Percentiles rank a stretch among this genome's conserved stretches.
These are phyloP conservation scores for Sugiyamaella sp. DNA, from an alignment of 1,139 yeast species.

Conservation along the genomic window DNA sequence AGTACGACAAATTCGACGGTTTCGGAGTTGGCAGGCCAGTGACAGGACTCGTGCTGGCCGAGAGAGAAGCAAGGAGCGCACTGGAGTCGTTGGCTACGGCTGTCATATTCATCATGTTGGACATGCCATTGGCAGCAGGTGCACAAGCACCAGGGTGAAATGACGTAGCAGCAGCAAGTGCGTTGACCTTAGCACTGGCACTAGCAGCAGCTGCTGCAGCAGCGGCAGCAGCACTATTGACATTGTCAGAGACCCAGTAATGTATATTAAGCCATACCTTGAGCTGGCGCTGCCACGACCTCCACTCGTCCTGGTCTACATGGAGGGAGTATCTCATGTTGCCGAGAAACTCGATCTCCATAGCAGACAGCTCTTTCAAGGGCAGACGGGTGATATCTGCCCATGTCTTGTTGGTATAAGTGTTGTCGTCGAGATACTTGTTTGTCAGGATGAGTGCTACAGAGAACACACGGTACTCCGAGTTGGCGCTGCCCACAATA, in stretches of 20 bases:
- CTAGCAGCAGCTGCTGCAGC: slow-evolving; percentile 9
- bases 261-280: slow-evolving; percentile 35
- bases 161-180: not conserved
- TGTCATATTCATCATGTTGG: too few species aligned
- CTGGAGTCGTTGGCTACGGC: too few species aligned
- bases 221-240: slow-evolving; percentile 5
- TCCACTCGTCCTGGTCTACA: slow-evolving; percentile 38
- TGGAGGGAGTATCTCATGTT: slow-evolving; percentile 40
- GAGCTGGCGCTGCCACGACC: slow-evolving; percentile 36
- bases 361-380: slow-evolving; percentile 57
- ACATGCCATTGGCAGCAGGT: not conserved
- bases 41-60: not conserved
- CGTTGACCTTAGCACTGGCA: not conserved
- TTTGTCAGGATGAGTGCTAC: slow-evolving; percentile 79
- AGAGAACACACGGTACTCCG: slow-evolving; percentile 62
- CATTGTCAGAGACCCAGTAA: slow-evolving; percentile 21
- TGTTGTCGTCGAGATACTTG: slow-evolving; percentile 91
- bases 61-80: not conserved
- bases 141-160: slow-evolving; percentile 3
- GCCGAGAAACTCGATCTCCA: slow-evolving; percentile 55
- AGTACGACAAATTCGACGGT: slow-evolving; percentile 7
- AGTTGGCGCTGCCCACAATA: slow-evolving; percentile 41
- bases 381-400: slow-evolving; percentile 82
- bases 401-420: slow-evolving; percentile 92
- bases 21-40: not conserved